A percentile compares a stretch with the other conserved stretches of the same genome.
Evolutionary conservation across 352 stramenopile species (phyloP).

Genomic region (Pythium pyrilobum): DNA sequence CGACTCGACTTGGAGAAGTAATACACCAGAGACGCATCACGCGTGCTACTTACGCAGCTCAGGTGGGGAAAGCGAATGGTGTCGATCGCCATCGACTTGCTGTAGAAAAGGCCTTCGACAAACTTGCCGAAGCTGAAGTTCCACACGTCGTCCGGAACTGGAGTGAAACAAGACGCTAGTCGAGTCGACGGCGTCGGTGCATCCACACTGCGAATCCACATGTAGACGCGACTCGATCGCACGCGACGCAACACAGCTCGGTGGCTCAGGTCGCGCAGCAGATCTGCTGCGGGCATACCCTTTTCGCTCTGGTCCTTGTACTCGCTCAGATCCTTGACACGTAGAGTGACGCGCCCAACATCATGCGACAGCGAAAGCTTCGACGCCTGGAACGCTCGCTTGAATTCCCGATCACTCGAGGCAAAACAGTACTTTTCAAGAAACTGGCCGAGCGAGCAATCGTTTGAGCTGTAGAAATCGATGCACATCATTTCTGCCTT

Average conservation of each 20-base stretch:
- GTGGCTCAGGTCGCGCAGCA: constrained; percentile 61
- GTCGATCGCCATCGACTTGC: constrained; percentile 71
- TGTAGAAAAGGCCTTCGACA: constrained; percentile 81
- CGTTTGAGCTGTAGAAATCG: constrained; percentile 81
- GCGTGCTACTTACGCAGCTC: constrained; percentile 40
- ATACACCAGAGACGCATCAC: constrained; percentile 61
- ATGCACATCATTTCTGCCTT: constrained; percentile 88
- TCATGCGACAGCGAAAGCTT: constrained; percentile 85
- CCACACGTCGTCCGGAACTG: constrained; percentile 60
- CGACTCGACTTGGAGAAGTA: constrained; percentile 74
- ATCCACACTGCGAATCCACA: constrained; percentile 60
- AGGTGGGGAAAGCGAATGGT: constrained; percentile 63
- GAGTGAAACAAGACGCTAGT: constrained; percentile 52
- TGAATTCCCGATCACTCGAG: constrained; percentile 64
- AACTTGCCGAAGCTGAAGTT: constrained; percentile 89
- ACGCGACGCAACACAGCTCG: constrained; percentile 51
- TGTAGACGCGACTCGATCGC: constrained; percentile 54
- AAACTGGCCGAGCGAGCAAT: constrained; percentile 82
- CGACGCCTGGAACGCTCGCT: constrained; percentile 68
- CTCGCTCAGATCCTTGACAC: constrained; percentile 64
- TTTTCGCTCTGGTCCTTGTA: constrained; percentile 60
- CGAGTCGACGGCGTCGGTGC: constrained; percentile 13
- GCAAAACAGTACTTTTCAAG: constrained; percentile 76
- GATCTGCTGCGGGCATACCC: constrained; percentile 39
- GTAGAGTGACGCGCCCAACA: constrained; percentile 61